Base-by-base conservation (phyloP, 1,284 basidiomycete species). In the Xerocomus amazonicus region DNA sequence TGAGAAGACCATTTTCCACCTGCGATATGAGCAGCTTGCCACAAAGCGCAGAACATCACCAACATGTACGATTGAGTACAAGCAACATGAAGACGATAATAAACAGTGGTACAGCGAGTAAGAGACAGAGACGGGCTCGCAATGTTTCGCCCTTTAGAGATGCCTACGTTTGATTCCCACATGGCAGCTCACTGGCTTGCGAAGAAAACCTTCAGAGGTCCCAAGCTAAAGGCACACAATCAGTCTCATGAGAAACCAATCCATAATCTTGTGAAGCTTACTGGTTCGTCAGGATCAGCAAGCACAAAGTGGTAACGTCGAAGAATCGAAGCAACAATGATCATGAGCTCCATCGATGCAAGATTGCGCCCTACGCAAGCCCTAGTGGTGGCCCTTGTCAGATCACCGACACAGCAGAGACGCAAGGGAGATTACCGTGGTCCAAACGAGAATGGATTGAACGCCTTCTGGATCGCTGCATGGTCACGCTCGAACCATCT, bases 301-400 rank as follows among this genome's bases (percentile, higher is more conserved):
- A 89, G 70, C 4, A 83, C 79, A 59, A 90, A 81, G 51, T 90
- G 77, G 61, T 84, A 92, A 34, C 85, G 75, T 29, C 84, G 77
- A 57, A 89, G 70, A 54, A 92, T 77, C 0, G 87, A 87, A 14
- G 84, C 76, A 48, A 90, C 70, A 59, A 92, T 90, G 48, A 90
- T 77, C 57, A 83, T 73, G 26, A 91, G 65, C 61, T 92, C 86
- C 73, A 91, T 73, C 53, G 72, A 78, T 4, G 90, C 90, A 34
- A 92, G 71, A 63, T 90, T 90, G 26, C 83, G 75, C 8, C 86
- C 84, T 35, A 88, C 83, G 60, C 87, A 90, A 17, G 80, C 84
- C 48, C 85, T 86, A 23, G 49, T 37, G 13, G 17, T 36, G 40
- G 12, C 12, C 14, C 32, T 9, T 31, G 27, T 52, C 43, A 50